Percentiles rank a stretch among this genome's conserved stretches.
Conservation (phyloP, 441 rosid genomes). For the Mallotus japonicus region DNA sequence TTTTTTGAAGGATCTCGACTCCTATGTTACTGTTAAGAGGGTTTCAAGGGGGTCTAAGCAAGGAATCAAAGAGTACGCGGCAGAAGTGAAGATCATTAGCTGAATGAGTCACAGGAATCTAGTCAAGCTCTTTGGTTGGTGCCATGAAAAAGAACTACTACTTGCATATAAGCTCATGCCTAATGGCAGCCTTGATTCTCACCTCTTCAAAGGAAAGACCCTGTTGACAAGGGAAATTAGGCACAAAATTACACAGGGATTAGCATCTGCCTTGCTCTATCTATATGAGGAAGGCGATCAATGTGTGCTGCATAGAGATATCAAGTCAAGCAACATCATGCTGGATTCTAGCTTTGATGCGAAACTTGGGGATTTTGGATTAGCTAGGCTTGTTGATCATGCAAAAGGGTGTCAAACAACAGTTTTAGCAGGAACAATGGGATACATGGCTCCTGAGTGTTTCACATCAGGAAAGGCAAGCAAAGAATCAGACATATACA, state of each 20-base stretch:
- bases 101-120: slow-evolving; percentile 37
- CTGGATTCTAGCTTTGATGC: slow-evolving; percentile 33
- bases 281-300: slow-evolving; percentile 35
- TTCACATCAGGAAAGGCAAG: slow-evolving; percentile 31
- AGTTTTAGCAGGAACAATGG: slow-evolving; percentile 30
- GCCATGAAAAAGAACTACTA: slow-evolving; percentile 30
- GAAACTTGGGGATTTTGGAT: slow-evolving; percentile 46
- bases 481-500: slow-evolving; percentile 39
- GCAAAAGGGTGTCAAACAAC: slow-evolving; percentile 28
- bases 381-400: slow-evolving; percentile 35
- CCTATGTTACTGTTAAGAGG: slow-evolving; percentile 32
- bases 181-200: slow-evolving; percentile 39
- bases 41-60: slow-evolving; percentile 33
- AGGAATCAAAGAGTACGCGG: slow-evolving; percentile 34
- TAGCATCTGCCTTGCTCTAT: slow-evolving; percentile 35
- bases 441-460: slow-evolving; percentile 32
- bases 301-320: slow-evolving; percentile 36
- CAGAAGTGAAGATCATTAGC: slow-evolving; percentile 42
- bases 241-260: slow-evolving; percentile 28
- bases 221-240: slow-evolving; percentile 32
- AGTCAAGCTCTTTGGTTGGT: slow-evolving; percentile 44
- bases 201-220: slow-evolving; percentile 32
- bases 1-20: slow-evolving; percentile 18
- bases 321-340: slow-evolving; percentile 42
- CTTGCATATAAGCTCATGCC: slow-evolving; percentile 35